These are phyloP conservation scores for Magnusiomyces suaveolens DNA, from an alignment of 1,139 yeast species.

Conservation along the genomic window DNA sequence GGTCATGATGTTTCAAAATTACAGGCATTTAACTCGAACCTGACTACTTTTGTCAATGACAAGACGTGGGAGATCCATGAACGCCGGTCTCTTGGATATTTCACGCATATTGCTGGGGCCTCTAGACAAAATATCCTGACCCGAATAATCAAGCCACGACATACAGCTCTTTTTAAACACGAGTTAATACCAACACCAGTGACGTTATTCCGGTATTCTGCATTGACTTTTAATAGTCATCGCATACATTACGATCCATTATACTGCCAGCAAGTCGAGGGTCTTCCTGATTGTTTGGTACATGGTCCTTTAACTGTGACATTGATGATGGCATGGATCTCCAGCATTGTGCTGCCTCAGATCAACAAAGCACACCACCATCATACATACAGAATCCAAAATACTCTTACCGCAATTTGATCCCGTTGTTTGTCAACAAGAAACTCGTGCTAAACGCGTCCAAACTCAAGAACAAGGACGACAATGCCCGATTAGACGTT, in stretches of 20 bases:
- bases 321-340: conserved; percentile 45
- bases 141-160: conserved; percentile 8
- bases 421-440: conserved; percentile 39
- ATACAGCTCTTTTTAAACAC: conserved; percentile 17
- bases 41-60: too few species aligned
- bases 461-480: conserved; percentile 4
- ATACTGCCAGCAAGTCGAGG: conserved; percentile 48
- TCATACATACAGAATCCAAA: too few species aligned
- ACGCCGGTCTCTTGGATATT: conserved; percentile 27
- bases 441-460: conserved; percentile 25
- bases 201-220: conserved; percentile 52
- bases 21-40: too few species aligned
- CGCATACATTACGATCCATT: conserved; percentile 60
- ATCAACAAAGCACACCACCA: conserved; percentile 19
- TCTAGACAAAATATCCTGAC: conserved; percentile 16
- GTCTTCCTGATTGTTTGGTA: conserved; percentile 51
- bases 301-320: conserved; percentile 79
- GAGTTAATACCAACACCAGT: conserved; percentile 27
- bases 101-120: conserved; percentile 21
- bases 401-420: conserved; percentile 42
- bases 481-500: conserved; percentile 19
- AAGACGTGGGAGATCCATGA: conserved; percentile 29
- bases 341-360: conserved; percentile 14
- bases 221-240: conserved; percentile 73
- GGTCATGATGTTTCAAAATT: conserved; percentile 17